phyloP scores from a whole-genome alignment of 345 rosid genomes.

The Hypericum androsaemum region DNA sequence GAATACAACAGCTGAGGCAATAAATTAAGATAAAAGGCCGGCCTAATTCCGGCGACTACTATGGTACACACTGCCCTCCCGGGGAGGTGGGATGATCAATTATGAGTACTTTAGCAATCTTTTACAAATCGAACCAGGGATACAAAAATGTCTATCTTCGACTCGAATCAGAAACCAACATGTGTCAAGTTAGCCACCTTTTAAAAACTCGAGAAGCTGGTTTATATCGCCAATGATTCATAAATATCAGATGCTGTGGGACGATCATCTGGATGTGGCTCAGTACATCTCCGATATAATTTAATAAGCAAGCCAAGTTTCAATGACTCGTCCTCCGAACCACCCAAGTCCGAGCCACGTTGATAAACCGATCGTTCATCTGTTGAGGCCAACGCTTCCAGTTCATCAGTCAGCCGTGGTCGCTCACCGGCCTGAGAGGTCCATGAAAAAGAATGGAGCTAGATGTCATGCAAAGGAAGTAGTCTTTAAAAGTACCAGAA shows the following conservation, averaged over 20 bases:
- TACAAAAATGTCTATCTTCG: constrained; percentile 18
- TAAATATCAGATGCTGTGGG: constrained; percentile 53
- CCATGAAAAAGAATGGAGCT: constrained; percentile 1
- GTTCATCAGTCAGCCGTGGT: constrained; percentile 50
- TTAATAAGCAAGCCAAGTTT: constrained; percentile 57
- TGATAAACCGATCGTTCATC: constrained; percentile 21
- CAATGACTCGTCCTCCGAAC: constrained; percentile 35
- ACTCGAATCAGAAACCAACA: constrained; percentile 5
- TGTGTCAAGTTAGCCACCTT: constrained; percentile 7
- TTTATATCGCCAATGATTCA: constrained; percentile 29
- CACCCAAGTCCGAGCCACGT: constrained; percentile 21
- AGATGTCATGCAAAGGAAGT: not conserved
- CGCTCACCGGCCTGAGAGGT: constrained; percentile 57
- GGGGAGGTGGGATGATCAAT: no score
- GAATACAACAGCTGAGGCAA: no score
- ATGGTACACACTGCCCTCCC: no score
- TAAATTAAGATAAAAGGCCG: no score
- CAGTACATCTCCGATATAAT: constrained; percentile 57
- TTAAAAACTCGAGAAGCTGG: constrained; percentile 15
- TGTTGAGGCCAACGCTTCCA: constrained; percentile 36
- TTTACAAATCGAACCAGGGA: not conserved
- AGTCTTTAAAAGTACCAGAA: not conserved
- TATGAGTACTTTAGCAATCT: no score
- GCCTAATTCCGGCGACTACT: no score
- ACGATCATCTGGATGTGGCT: constrained; percentile 56